Percentiles rank a stretch among this genome's conserved stretches.
These are phyloP conservation scores for Rhododendron mucronatum DNA, from an alignment of 148 eudicot genomes.

Conservation along the genomic window DNA sequence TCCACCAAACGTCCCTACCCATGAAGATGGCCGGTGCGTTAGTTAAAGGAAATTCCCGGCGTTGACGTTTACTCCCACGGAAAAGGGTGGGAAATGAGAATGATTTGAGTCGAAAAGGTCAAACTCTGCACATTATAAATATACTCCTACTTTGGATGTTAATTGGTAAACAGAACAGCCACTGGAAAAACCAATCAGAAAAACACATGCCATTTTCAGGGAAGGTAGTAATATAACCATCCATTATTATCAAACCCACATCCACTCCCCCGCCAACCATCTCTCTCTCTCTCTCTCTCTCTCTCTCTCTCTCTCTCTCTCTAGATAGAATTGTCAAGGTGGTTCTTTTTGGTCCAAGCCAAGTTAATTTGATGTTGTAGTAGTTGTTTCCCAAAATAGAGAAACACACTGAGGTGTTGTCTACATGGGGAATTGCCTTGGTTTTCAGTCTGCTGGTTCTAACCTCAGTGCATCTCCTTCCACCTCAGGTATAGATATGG, in stretches of 20 bases:
- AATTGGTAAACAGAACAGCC: neutral
- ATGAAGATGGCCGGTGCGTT: neutral
- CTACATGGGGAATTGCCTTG: constrained; percentile 42
- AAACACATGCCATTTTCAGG: neutral
- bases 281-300: too few species aligned
- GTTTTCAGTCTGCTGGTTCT: constrained; percentile 17
- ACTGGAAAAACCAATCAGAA: neutral
- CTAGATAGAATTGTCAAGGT: neutral
- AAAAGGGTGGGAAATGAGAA: neutral
- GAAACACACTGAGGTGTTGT: neutral
- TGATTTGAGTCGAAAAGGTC: neutral
- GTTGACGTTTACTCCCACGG: neutral
- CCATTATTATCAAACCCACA: neutral
- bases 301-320: neutral
- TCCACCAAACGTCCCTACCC: neutral
- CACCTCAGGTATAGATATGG: neutral
- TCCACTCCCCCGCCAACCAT: neutral
- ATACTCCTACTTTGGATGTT: neutral
- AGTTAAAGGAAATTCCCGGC: neutral
- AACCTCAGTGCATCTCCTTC: neutral
- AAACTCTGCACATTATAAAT: neutral
- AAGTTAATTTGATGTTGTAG: neutral
- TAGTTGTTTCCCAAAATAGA: neutral
- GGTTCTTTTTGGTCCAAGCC: neutral
- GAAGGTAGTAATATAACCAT: neutral